Conservation (phyloP, 2,329 filamentous ascomycete genomes). For the Cladosporium phlei region DNA sequence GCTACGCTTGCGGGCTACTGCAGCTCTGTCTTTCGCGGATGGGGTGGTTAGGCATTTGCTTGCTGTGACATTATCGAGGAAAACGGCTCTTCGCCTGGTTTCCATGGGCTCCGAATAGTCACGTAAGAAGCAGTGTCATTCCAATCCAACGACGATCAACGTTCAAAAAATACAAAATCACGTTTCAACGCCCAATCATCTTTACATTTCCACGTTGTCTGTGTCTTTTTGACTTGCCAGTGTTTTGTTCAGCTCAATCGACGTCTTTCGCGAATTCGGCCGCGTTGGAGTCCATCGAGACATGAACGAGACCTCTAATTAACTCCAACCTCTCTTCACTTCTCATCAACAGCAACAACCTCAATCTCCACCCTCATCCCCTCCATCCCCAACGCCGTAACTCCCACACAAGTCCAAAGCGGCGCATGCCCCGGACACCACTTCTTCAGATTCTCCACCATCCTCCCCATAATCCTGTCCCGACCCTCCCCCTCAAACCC, state of each 20-base stretch:
- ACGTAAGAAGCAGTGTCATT: slow-evolving; percentile 16
- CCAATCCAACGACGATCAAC: slow-evolving; percentile 11
- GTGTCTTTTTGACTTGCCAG: no score
- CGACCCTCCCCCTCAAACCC: slow-evolving; percentile 3
- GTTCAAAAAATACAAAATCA: slow-evolving; percentile 8
- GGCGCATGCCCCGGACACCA: slow-evolving; percentile 52
- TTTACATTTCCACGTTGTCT: no score
- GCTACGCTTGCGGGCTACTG: slow-evolving; percentile 12
- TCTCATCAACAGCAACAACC: slow-evolving; percentile 32
- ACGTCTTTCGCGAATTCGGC: no score
- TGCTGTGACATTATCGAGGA: slow-evolving; percentile 36
- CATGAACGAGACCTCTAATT: no score
- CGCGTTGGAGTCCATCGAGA: no score
- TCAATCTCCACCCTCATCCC: slow-evolving; percentile 58
- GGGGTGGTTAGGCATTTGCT: slow-evolving; percentile 25
- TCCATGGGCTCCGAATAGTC: slow-evolving; percentile 24
- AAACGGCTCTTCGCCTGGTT: slow-evolving; percentile 37
- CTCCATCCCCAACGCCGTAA: slow-evolving; percentile 43
- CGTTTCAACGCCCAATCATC: not conserved
- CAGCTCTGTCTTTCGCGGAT: slow-evolving; percentile 14
- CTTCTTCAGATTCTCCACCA: slow-evolving; percentile 46
- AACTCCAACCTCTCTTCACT: no score
- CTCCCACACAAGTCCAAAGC: slow-evolving; percentile 52
- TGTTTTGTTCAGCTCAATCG: no score
- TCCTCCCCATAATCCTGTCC: slow-evolving; percentile 31